Conservation (phyloP, 1,284 basidiomycete species). For the Marasmius tenuissimus region DNA sequence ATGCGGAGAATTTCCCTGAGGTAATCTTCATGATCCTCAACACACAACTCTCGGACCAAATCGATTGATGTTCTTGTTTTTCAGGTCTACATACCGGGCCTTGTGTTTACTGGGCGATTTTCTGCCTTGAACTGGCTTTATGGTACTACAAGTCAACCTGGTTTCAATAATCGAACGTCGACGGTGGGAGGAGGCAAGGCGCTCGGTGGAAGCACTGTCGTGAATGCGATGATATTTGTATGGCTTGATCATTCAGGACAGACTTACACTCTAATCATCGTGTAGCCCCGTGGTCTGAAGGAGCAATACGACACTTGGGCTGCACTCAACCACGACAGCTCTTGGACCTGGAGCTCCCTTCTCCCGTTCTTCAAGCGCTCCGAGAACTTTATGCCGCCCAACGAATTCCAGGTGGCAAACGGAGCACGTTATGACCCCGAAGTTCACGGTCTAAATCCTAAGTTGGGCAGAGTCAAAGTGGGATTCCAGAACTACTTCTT, state of each 20-base stretch:
- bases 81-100: constrained; percentile 29
- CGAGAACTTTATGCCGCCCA: constrained; percentile 29
- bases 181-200: constrained; percentile 28
- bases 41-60: background rate
- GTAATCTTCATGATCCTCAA: constrained; percentile 10
- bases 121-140: constrained; percentile 27
- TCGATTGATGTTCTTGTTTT: background rate
- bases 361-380: constrained; percentile 31
- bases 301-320: constrained; percentile 32
- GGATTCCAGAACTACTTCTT: constrained; percentile 32
- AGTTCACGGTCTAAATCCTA: constrained; percentile 4
- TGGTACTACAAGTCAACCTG: constrained; percentile 24
- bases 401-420: background rate
- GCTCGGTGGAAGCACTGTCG: constrained; percentile 30
- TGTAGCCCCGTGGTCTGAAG: constrained; percentile 27
- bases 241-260: background rate
- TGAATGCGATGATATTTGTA: constrained; percentile 32
- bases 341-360: constrained; percentile 30
- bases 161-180: constrained; percentile 22
- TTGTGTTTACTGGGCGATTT: constrained; percentile 26
- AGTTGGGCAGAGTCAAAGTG: constrained; percentile 24
- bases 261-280: background rate
- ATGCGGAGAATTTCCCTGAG: constrained; percentile 28
- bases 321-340: constrained; percentile 26
- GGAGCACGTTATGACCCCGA: constrained; percentile 1